Evolutionary conservation across 305 asterid species (phyloP).

Genomic region (Nicotiana rustica): DNA sequence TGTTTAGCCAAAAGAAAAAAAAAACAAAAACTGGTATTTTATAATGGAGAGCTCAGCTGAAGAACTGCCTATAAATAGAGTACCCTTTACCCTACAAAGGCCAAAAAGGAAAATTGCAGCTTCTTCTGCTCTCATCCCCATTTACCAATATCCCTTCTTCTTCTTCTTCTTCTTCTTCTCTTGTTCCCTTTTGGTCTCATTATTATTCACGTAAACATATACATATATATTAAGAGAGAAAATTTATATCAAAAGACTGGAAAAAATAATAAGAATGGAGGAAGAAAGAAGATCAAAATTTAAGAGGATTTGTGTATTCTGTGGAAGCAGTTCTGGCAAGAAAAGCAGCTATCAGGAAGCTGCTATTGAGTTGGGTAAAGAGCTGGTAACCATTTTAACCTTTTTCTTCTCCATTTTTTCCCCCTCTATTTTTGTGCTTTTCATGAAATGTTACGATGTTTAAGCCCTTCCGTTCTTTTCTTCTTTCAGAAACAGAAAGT

Average conservation of each 20-base stretch:
- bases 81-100: not conserved
- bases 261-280: conserved; percentile 52
- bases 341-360: conserved; percentile 80
- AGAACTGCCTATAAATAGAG: not conserved
- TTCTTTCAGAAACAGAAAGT: not conserved
- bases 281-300: conserved; percentile 63
- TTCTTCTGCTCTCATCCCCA: not conserved
- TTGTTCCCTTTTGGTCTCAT: conserved; percentile 15
- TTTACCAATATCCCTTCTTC: not conserved
- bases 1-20: not conserved
- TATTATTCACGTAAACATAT: not conserved
- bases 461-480: not conserved
- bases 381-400: conserved; percentile 54
- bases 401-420: too few relatives aligned
- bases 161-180: not conserved
- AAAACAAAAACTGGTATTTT: not conserved
- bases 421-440: not conserved
- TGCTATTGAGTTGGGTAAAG: conserved; percentile 74
- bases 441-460: not conserved
- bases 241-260: conserved; percentile 6
- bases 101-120: not conserved
- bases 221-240: not conserved
- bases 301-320: conserved; percentile 79
- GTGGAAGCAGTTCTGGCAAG: conserved; percentile 87
- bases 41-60: not conserved